Conservation (phyloP, 2,329 filamentous ascomycete genomes). For the Xylaria sp. region DNA sequence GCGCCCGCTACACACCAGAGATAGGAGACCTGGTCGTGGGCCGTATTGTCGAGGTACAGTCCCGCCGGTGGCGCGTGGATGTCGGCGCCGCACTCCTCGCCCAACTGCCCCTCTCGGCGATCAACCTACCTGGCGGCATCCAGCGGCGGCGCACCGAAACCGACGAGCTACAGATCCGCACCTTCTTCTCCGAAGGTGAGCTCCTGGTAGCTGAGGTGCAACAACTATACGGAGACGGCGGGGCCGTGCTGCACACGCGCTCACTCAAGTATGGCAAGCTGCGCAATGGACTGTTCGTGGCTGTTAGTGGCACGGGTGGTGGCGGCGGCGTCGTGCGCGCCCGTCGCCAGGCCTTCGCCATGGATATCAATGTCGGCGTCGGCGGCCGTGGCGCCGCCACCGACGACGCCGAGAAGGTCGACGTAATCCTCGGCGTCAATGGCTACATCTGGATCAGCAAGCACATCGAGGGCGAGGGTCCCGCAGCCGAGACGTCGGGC, state of each 20-base stretch:
- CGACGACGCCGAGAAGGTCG: constrained; percentile 71
- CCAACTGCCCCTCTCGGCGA: constrained; percentile 83
- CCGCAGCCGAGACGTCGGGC: constrained; percentile 57
- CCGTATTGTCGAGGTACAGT: constrained; percentile 93
- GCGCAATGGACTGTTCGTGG: constrained; percentile 89
- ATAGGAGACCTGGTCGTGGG: constrained; percentile 96
- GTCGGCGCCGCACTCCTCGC: constrained; percentile 89
- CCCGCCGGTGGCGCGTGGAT: constrained; percentile 93
- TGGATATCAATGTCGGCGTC: constrained; percentile 59
- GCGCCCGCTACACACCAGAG: constrained; percentile 92
- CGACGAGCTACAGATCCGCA: constrained; percentile 95
- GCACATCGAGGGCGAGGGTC: constrained; percentile 72
- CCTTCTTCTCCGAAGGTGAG: constrained; percentile 97
- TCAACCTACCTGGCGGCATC: constrained; percentile 95
- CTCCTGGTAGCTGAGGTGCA: constrained; percentile 95
- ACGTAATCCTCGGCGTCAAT: constrained; percentile 92
- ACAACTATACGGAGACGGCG: constrained; percentile 84
- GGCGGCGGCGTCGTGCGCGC: constrained; percentile 87
- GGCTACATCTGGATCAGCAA: constrained; percentile 96
- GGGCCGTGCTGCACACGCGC: constrained; percentile 87
- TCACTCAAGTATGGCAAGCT: constrained; percentile 95
- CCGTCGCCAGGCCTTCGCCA: constrained; percentile 87
- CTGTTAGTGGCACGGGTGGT: constrained; percentile 82
- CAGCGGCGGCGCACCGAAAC: constrained; percentile 91
- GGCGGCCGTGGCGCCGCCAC: constrained; percentile 36